Conservation (phyloP, 2,329 filamentous ascomycete species). For the Ascochyta fabae region DNA sequence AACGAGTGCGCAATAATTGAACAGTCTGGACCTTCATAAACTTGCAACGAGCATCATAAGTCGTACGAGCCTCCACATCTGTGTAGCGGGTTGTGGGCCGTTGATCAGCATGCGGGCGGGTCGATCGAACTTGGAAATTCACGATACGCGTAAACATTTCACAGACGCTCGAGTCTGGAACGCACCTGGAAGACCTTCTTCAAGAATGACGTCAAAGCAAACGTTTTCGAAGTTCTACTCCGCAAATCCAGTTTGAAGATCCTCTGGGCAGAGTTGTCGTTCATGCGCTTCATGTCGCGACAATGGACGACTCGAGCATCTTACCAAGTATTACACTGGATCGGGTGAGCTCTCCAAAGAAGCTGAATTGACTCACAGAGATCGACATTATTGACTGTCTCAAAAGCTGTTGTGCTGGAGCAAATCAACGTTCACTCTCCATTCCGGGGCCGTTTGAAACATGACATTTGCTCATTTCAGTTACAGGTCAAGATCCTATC, state of each 20-base stretch:
- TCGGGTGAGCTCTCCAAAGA: too few species aligned
- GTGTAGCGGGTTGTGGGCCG: slow-evolving; percentile 8
- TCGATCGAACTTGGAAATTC: slow-evolving; percentile 6
- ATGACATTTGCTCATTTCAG: too few species aligned
- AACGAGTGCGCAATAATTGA: background rate
- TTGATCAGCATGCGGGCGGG: slow-evolving; percentile 14
- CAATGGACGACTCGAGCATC: background rate
- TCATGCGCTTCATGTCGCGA: background rate
- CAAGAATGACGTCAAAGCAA: background rate
- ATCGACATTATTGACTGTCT: too few species aligned
- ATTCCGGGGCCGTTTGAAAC: too few species aligned
- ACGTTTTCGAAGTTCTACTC: background rate
- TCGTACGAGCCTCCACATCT: slow-evolving; percentile 9
- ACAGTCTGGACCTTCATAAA: slow-evolving; percentile 13
- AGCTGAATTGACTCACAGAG: too few species aligned
- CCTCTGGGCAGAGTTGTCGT: background rate
- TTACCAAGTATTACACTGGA: background rate
- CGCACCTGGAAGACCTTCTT: background rate
- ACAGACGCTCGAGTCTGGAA: slow-evolving; percentile 1
- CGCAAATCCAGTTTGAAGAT: background rate
- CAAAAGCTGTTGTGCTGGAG: too few species aligned
- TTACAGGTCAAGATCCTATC: too few species aligned
- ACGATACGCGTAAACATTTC: slow-evolving; percentile 1
- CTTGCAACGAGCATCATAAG: slow-evolving; percentile 9
- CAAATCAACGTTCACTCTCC: too few species aligned